Evolutionary conservation across 2,329 filamentous ascomycete species (phyloP), one percentile per base, ranked within the genome.

Genomic region (Dactylellina parvicollis): DNA sequence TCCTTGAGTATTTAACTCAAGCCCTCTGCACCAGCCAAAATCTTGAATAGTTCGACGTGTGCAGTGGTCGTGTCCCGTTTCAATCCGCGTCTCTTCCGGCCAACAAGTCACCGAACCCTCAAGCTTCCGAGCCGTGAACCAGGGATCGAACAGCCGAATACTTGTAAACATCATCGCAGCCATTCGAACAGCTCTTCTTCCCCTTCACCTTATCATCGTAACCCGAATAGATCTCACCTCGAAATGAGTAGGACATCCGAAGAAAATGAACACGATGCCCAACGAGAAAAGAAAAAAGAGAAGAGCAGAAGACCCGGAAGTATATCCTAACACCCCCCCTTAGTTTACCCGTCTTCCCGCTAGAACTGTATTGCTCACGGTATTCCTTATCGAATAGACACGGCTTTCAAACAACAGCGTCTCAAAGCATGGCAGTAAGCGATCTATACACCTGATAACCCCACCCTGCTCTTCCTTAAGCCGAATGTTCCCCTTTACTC

Each of bases 371-470:
- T 20, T 20, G 26, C 20, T 49, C 24, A 30, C 55, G 30, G 42
- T 34, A 24, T 69, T 28, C 50, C 30, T 49, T 64, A n/a, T 69
- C 49, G 28, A 64, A 34, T 34, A 96, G 92, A 98, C 83, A 98
- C 94, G 71, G 95, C 95, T 9, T 99, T 98, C 81, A 88, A 95
- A 78, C 95, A 99, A 81, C 95, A 99, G 82, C 89, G 95, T 80
- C 83, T 99, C 81, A 97, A 98, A 83, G 95, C 95, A 84, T 99
- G 95, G 95, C 95, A 99, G 90, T 96, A 85, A 82, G 92, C 87
- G 42, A 47, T 77, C 2, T 9, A 5, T n/a, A n/a, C n/a, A n/a
- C n/a, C n/a, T n/a, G n/a, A n/a, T n/a, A n/a, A n/a, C n/a, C n/a
- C n/a, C n/a, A n/a, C n/a, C n/a, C n/a, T n/a, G n/a, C n/a, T n/a